phyloP scores from a whole-genome alignment of 805 yeast genomes.

The Yamadazyma nakazawae region DNA sequence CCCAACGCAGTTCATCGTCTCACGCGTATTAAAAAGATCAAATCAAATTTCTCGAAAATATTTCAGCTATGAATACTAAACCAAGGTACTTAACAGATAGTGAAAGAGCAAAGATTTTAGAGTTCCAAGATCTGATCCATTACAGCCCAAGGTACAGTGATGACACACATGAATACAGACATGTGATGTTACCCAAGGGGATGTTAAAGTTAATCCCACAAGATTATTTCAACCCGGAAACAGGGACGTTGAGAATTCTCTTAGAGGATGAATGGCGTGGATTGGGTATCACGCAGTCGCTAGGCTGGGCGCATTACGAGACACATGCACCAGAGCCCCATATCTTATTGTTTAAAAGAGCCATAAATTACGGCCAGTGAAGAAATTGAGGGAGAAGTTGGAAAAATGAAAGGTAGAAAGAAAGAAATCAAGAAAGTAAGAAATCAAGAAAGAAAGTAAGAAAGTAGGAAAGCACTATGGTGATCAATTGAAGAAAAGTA shows the following conservation, averaged over 20 bases:
- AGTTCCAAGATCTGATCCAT: conserved; percentile 91
- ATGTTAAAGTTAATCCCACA: conserved; percentile 92
- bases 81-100: conserved; percentile 74
- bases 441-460: neutral
- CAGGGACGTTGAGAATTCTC: conserved; percentile 87
- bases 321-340: conserved; percentile 99
- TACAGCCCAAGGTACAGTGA: conserved; percentile 93
- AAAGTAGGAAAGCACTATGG: neutral
- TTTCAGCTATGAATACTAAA: conserved; percentile 32
- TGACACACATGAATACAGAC: conserved; percentile 90
- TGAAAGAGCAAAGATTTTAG: conserved; percentile 83
- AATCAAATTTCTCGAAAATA: neutral
- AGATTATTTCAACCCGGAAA: conserved; percentile 89
- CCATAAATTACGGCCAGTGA: conserved; percentile 49
- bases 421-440: neutral
- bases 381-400: neutral
- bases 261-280: conserved; percentile 99
- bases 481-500: neutral
- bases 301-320: conserved; percentile 98
- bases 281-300: conserved; percentile 91
- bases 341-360: conserved; percentile 75
- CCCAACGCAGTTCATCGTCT: neutral
- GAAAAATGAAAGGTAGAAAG: neutral
- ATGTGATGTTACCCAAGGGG: conserved; percentile 93
- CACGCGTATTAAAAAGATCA: neutral